Base-by-base conservation (phyloP, 1,139 yeast species). In the Starmera stellimalicola region DNA sequence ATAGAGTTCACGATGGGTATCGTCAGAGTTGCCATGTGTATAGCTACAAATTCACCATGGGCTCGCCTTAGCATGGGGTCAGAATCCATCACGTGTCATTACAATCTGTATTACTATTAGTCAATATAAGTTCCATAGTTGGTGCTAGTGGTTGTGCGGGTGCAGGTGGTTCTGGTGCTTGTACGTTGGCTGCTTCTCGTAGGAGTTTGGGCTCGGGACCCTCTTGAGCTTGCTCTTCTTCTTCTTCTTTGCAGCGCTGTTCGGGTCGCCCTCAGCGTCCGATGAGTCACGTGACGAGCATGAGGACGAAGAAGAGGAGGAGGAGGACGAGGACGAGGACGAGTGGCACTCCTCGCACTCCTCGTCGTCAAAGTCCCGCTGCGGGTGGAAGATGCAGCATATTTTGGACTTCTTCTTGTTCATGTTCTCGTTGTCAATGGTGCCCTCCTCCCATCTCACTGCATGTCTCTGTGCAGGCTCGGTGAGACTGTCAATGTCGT, bases 361-460 rank as follows among this genome's bases (percentile, higher is more conserved):
- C 33, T 68, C 74, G 39, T 75, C 83, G 25, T 74, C 91, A 48
- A 77, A 80, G 45, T 75, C 80, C 23, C 75, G 65, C 33, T 78
- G 80, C 3, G 95, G 95, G 51, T 85, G 95, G 60, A 80, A 91
- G 16, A 91, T 88, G 47, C 98, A 88, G 54, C 98, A 91, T n/a
- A 88, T 64, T 57, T 88, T 91, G 15, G 94, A 73, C 55, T 85
- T 87, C 61, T 88, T 88, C 62, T 73, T 82, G 50, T 79, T 72
- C 81, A 91, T 65, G 52, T 81, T 62, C 57, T 88, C 98, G 52
- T 88, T 88, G 57, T 88, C 97, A 6, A 88, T 66, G 5, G 85
- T 91, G 33, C 78, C 94, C 29, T 80, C 83, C 5, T 77, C 68
- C 95, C 96, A 88, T 37, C 77, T 65, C 0, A 88, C 95, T 29